phyloP scores from a whole-genome alignment of 805 yeast species.

The Priceomyces medius region DNA sequence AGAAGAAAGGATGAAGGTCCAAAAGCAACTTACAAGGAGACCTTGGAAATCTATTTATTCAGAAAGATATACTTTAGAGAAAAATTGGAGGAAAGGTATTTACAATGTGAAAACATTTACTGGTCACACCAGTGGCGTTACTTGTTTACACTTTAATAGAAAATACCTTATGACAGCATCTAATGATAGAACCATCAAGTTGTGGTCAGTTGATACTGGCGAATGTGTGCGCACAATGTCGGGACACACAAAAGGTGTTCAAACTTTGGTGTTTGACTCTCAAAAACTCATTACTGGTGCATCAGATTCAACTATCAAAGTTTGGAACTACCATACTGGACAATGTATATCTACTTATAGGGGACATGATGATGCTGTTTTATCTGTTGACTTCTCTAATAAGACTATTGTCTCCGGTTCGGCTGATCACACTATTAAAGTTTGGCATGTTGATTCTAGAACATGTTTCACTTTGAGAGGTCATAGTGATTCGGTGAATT shows the following conservation, averaged over 20 bases:
- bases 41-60: constrained; percentile 96
- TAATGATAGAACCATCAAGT: constrained; percentile 82
- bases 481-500: constrained; percentile 88
- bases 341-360: constrained; percentile 90
- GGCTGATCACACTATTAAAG: constrained; percentile 87
- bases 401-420: constrained; percentile 90
- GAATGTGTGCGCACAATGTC: constrained; percentile 69
- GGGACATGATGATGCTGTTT: constrained; percentile 86
- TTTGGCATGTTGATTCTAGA: constrained; percentile 94
- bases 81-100: constrained; percentile 89
- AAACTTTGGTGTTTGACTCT: constrained; percentile 80
- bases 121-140: constrained; percentile 88
- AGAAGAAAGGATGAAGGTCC: constrained; percentile 8
- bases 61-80: constrained; percentile 87
- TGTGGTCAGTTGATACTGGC: constrained; percentile 90
- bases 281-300: constrained; percentile 91
- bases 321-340: constrained; percentile 96
- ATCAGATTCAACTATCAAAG: constrained; percentile 84
- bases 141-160: constrained; percentile 81
- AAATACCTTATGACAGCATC: constrained; percentile 83
- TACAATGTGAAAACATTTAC: constrained; percentile 61
- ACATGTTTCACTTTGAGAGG: constrained; percentile 92
- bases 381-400: constrained; percentile 75
- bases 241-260: constrained; percentile 89
- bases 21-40: constrained; percentile 37